These are phyloP conservation scores for Aspergillus leporis DNA, from an alignment of 495 filamentous ascomycete species.

Conservation along the genomic window DNA sequence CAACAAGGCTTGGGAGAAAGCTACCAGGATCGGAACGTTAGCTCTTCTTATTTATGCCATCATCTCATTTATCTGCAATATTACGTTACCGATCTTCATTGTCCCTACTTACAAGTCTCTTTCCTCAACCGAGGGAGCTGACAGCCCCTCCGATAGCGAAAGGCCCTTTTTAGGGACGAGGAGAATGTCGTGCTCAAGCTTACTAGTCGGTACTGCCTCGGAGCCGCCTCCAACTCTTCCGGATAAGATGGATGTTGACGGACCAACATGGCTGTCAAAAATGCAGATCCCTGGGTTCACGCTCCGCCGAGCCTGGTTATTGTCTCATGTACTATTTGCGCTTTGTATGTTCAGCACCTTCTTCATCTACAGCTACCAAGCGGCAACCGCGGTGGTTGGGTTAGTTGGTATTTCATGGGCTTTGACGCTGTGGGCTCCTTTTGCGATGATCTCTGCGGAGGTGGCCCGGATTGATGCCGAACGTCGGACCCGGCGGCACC, in stretches of 20 bases:
- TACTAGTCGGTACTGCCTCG: conserved; percentile 27
- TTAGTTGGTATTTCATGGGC: conserved; percentile 87
- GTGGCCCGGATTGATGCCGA: conserved; percentile 75
- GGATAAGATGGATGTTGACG: conserved; percentile 12
- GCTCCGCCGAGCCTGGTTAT: conserved; percentile 80
- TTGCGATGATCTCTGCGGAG: conserved; percentile 87
- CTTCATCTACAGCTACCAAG: conserved; percentile 63
- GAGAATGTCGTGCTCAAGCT: conserved; percentile 34
- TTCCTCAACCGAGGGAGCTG: conserved; percentile 5
- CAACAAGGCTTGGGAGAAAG: conserved; percentile 75
- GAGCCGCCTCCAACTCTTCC: conserved; percentile 31
- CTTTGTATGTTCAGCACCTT: conserved; percentile 78
- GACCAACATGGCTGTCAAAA: conserved; percentile 45
- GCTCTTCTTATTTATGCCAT: conserved; percentile 86
- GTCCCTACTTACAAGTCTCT: conserved; percentile 63
- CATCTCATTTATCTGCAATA: conserved; percentile 73
- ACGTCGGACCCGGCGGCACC: conserved; percentile 53
- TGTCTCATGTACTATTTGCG: conserved; percentile 78
- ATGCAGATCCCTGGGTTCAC: conserved; percentile 79
- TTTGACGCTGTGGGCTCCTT: conserved; percentile 86
- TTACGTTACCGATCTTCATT: conserved; percentile 79
- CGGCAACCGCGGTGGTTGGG: conserved; percentile 72
- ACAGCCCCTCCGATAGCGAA: conserved; percentile 16
- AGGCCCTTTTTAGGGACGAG: conserved; percentile 18
- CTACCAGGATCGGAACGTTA: conserved; percentile 78